These are phyloP conservation scores for Clonostachys sp. DNA, from an alignment of 2,329 filamentous ascomycete genomes.

Conservation along the genomic window DNA sequence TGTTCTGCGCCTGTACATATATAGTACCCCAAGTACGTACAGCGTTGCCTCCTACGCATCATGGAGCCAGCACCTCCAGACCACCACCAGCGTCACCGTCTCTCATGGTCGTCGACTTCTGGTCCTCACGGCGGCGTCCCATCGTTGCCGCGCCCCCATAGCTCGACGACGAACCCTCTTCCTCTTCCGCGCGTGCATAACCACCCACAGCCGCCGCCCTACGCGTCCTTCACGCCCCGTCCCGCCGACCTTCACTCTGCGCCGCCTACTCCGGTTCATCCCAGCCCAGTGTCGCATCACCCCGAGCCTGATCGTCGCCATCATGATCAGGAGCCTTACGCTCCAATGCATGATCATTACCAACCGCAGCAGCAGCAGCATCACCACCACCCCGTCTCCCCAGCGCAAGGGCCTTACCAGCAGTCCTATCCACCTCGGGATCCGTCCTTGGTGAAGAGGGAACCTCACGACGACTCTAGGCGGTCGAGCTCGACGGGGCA, in stretches of 20 bases:
- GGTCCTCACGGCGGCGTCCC: conserved; percentile 18
- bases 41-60: conserved; percentile 18
- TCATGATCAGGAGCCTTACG: conserved; percentile 50
- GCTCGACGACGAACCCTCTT: conserved; percentile 13
- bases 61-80: conserved; percentile 59
- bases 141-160: conserved; percentile 11
- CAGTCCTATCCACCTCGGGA: conserved; percentile 40
- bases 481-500: conserved; percentile 48
- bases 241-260: conserved; percentile 22
- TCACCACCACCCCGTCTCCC: conserved; percentile 29
- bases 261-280: conserved; percentile 13
- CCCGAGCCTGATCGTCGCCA: conserved; percentile 48
- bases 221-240: conserved; percentile 24
- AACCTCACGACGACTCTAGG: conserved; percentile 43
- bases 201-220: conserved; percentile 21
- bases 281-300: conserved; percentile 17
- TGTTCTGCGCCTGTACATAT: conserved; percentile 23
- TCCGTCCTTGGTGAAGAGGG: conserved; percentile 48
- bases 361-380: conserved; percentile 13
- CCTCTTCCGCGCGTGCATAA: conserved; percentile 15
- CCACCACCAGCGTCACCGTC: conserved; percentile 50
- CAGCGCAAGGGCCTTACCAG: conserved; percentile 36
- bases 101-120: conserved; percentile 37
- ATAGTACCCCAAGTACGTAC: conserved; percentile 14
- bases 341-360: conserved; percentile 50